phyloP scores from a whole-genome alignment of 2,329 filamentous ascomycete species.

The Aureobasidium sp. region DNA sequence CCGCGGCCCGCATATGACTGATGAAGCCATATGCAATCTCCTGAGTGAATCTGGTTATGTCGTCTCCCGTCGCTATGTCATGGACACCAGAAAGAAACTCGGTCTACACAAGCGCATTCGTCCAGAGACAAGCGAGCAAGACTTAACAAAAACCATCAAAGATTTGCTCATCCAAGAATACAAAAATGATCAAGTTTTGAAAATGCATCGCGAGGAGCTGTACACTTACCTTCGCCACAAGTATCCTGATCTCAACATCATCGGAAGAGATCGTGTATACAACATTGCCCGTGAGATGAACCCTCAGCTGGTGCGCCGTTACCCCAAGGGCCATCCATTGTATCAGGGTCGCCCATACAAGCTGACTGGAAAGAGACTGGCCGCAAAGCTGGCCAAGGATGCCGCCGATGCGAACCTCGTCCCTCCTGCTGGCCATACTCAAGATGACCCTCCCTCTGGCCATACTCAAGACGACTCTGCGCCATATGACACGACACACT shows the following conservation, averaged over 20 bases:
- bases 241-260: background rate
- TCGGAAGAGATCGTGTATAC: conserved; percentile 1
- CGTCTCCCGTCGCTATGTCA: background rate
- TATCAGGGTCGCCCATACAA: background rate
- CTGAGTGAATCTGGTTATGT: background rate
- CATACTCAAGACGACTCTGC: background rate
- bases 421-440: background rate
- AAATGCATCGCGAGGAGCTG: background rate
- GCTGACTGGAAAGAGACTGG: background rate
- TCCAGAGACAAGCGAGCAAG: background rate
- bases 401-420: background rate
- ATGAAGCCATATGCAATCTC: background rate
- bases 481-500: background rate
- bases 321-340: background rate
- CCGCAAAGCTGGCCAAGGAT: background rate
- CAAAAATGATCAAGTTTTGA: background rate
- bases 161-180: background rate
- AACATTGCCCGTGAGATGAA: conserved; percentile 6
- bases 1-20: background rate
- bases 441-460: background rate
- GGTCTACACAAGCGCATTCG: conserved; percentile 3
- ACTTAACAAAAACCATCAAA: background rate
- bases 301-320: background rate
- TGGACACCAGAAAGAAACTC: background rate
- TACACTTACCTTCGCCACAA: background rate